A percentile compares a stretch with the other conserved stretches of the same genome.
Evolutionary conservation across 2,329 filamentous ascomycete genomes (phyloP).

Genomic region (Aureobasidium sp.): DNA sequence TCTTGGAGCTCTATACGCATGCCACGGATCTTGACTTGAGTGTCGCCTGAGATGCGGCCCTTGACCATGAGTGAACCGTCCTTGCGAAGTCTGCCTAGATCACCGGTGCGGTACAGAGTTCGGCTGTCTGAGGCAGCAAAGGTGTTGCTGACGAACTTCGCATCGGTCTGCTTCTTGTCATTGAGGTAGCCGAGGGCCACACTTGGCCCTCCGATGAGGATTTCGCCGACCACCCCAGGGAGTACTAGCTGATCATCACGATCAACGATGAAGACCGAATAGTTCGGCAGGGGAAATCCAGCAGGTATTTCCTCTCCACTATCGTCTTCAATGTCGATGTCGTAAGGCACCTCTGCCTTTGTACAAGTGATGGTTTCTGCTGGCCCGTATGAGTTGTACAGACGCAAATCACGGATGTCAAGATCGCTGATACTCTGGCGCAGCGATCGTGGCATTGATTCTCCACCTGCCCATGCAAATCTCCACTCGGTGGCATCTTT

Average conservation of each 20-base stretch:
- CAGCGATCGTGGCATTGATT: not conserved
- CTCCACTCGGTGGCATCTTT: not conserved
- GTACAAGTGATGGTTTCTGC: not conserved
- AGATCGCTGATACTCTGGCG: not conserved
- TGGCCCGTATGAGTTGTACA: not conserved
- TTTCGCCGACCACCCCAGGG: conserved; percentile 37
- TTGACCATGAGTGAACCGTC: conserved; percentile 32
- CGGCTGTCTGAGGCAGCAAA: not conserved
- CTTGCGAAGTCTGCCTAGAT: conserved; percentile 22
- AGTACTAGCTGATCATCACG: conserved; percentile 32
- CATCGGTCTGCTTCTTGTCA: not conserved
- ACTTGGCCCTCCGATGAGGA: conserved; percentile 35
- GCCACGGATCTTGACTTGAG: conserved; percentile 41
- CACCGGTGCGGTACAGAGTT: not conserved
- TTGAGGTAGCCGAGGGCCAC: conserved; percentile 33
- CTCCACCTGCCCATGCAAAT: not conserved
- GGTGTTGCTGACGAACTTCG: conserved; percentile 28
- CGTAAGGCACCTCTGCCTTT: not conserved
- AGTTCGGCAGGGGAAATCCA: conserved; percentile 31
- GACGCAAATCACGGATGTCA: not conserved
- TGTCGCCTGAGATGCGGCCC: conserved; percentile 37
- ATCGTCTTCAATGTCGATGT: not conserved
- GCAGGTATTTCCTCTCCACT: not conserved
- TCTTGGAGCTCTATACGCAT: conserved; percentile 43
- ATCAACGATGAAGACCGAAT: conserved; percentile 36